phyloP scores from a whole-genome alignment of 495 filamentous ascomycete genomes.

The Aspergillus nidulans region DNA sequence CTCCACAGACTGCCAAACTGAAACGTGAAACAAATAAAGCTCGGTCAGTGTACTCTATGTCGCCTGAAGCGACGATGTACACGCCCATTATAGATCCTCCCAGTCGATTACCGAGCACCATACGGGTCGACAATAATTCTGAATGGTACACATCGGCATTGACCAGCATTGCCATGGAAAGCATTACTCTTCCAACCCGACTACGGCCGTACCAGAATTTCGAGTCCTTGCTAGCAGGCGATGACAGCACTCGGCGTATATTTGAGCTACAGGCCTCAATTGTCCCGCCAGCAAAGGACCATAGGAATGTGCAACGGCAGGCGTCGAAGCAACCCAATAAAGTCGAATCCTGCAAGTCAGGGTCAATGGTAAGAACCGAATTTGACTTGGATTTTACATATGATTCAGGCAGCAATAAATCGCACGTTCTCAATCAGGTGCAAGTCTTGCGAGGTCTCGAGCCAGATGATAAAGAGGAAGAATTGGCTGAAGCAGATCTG shows the following conservation, averaged over 20 bases:
- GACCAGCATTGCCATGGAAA: slow-evolving; percentile 74
- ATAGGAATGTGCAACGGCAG: slow-evolving; percentile 14
- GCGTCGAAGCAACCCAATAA: slow-evolving; percentile 7
- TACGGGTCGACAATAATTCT: slow-evolving; percentile 61
- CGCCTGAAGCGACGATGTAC: slow-evolving; percentile 69
- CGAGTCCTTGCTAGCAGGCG: slow-evolving; percentile 66
- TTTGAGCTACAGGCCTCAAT: slow-evolving; percentile 63
- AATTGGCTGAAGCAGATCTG: slow-evolving; percentile 24
- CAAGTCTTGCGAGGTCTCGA: slow-evolving; percentile 41
- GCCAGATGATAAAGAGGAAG: slow-evolving; percentile 31
- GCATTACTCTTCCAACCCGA: slow-evolving; percentile 69
- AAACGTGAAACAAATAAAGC: slow-evolving; percentile 65
- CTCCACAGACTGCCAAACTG: slow-evolving; percentile 31
- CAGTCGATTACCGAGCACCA: slow-evolving; percentile 49
- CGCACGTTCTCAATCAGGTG: slow-evolving; percentile 62
- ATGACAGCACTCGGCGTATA: slow-evolving; percentile 71
- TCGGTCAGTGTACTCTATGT: slow-evolving; percentile 59
- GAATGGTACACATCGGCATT: slow-evolving; percentile 80
- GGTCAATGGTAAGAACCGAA: slow-evolving; percentile 24
- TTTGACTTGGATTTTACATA: slow-evolving; percentile 60
- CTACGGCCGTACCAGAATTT: slow-evolving; percentile 59
- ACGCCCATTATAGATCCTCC: slow-evolving; percentile 69
- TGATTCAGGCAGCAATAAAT: slow-evolving; percentile 32
- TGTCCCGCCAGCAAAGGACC: slow-evolving; percentile 20
- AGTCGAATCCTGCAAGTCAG: slow-evolving; percentile 6